Conservation (phyloP, 1,284 basidiomycete genomes). For the Apiotrichum siamense region DNA sequence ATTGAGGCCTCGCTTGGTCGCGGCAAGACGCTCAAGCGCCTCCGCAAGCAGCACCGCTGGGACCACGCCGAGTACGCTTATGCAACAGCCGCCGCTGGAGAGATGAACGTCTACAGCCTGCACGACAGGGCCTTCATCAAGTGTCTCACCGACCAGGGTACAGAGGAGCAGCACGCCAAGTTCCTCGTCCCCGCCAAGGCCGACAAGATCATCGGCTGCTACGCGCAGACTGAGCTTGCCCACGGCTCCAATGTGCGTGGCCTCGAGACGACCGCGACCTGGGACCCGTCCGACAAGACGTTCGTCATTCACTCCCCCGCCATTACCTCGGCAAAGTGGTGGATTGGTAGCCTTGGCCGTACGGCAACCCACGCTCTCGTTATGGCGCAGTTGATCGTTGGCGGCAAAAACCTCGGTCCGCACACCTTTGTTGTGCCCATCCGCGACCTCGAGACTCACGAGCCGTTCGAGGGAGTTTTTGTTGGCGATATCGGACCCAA, state of each 20-base stretch:
- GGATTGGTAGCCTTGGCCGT: conserved; percentile 55
- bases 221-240: conserved; percentile 52
- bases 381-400: conserved; percentile 54
- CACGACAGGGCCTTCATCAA: conserved; percentile 14
- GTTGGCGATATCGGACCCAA: conserved; percentile 57
- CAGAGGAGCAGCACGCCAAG: conserved; percentile 6
- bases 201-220: conserved; percentile 51
- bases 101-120: conserved; percentile 7
- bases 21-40: conserved; percentile 9
- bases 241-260: conserved; percentile 56
- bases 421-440: conserved; percentile 56
- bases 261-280: conserved; percentile 55
- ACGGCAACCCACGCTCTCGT: conserved; percentile 55
- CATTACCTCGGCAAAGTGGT: conserved; percentile 52
- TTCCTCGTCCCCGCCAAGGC: conserved; percentile 11
- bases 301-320: conserved; percentile 54
- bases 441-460: conserved; percentile 51
- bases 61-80: conserved; percentile 1
- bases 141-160: conserved; percentile 9
- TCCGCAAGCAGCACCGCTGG: conserved; percentile 8
- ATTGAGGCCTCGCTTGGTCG: conserved; percentile 7
- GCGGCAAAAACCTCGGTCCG: conserved; percentile 53
- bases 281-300: conserved; percentile 52
- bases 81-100: conserved; percentile 1
- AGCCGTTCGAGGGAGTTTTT: conserved; percentile 50